Base-by-base conservation (phyloP, 2,329 filamentous ascomycete species). In the Leptographium lundbergii region DNA sequence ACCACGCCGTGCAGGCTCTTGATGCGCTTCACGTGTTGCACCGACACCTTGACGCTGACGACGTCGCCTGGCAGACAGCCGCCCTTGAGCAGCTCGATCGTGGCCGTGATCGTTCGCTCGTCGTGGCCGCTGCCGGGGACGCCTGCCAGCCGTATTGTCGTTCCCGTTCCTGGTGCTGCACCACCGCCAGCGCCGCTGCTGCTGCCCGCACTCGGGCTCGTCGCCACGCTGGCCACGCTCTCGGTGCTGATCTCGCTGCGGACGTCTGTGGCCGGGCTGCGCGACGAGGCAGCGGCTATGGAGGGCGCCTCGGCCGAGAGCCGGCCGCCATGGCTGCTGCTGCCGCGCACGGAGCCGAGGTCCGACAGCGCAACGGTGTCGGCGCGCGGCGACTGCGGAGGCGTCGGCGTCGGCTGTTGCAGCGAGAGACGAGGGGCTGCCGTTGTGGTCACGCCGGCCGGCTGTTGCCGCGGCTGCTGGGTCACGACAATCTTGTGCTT, bases 1-100 rank as follows among this genome's bases (percentile, higher is more conserved):
- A 97, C 94, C 54, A 97, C 87, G 9, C 94, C 92, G 65, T 92
- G 88, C 73, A 96, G 80, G 69, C 91, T 97, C 74, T 92, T 90
- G 67, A 97, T 83, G 60, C 85, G 81, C 70, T 95, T 95, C 61
- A 87, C 92, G 69, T 97, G 94, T 63, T 90, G 87, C 61, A 99
- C 85, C 0, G 81, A 84, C 57, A 97, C 85, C 66, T 83, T 87
- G 58, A 97, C 80, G 0, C 89, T 85, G 51, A 97, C 77, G 27
- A 81, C 82, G 66, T 97, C 94, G 19, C 94, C 94, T 0, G 91
- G 86, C 17, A 97, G 76, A 68, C 87, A 95, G 22, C 91, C 94
- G 14, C 88, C 87, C 68, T 87, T 89, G 36, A 88, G 75, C 25
- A 96, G 76, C 69, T 96, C 89, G 57, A 95, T 84, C 0, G 86